Evolutionary conservation across 1,284 basidiomycete genomes (phyloP).

Genomic region (Cutaneotrichosporon spelunceum): DNA sequence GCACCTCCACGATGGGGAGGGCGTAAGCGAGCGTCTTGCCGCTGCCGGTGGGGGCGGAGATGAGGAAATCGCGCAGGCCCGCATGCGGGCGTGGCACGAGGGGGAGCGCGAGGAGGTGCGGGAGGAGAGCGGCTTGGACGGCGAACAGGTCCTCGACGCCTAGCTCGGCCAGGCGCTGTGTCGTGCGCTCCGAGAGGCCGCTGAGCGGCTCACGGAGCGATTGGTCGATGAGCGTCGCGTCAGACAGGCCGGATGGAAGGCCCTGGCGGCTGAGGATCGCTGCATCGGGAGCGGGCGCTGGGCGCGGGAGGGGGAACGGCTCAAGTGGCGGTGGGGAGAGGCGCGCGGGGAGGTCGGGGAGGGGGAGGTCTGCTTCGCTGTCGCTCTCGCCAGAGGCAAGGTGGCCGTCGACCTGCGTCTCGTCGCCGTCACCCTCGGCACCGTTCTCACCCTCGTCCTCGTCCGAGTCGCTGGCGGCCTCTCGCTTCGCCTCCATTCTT

Average conservation of each 20-base stretch:
- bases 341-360: conserved; percentile 23
- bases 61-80: conserved; percentile 77
- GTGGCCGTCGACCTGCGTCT: conserved; percentile 17
- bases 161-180: conserved; percentile 64
- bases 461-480: conserved; percentile 15
- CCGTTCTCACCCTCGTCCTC: conserved; percentile 33
- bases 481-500: conserved; percentile 1
- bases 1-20: conserved; percentile 83
- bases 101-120: conserved; percentile 38
- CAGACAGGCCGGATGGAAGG: conserved; percentile 67
- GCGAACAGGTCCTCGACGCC: conserved; percentile 82
- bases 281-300: conserved; percentile 68
- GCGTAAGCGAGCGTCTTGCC: conserved; percentile 96
- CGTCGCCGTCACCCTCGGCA: conserved; percentile 24
- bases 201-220: conserved; percentile 56
- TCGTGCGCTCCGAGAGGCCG: conserved; percentile 61
- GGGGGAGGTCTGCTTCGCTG: conserved; percentile 7
- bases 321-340: conserved; percentile 43
- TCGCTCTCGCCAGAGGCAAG: conserved; percentile 19
- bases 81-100: conserved; percentile 65
- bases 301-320: conserved; percentile 66
- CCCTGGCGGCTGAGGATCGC: conserved; percentile 69
- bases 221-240: conserved; percentile 69
- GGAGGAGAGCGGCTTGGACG: conserved; percentile 48
- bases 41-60: conserved; percentile 96